phyloP scores from a whole-genome alignment of 2,329 filamentous ascomycete species.

The Colletotrichum orbiculare region DNA sequence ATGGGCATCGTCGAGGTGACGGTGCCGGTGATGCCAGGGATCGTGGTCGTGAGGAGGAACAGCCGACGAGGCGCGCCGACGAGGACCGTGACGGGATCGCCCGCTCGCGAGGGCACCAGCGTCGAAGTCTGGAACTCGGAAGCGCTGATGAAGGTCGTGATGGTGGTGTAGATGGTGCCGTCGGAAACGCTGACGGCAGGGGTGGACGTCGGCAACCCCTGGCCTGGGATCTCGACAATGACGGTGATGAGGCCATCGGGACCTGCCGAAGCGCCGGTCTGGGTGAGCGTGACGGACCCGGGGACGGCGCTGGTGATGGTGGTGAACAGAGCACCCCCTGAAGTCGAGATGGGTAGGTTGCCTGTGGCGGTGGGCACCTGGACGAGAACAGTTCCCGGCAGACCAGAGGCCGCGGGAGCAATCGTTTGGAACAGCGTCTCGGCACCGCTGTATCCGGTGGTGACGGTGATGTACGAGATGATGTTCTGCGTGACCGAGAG shows the following conservation, averaged over 20 bases:
- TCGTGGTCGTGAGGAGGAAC: not conserved
- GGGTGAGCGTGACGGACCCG: too few species aligned
- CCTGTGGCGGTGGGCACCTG: conserved; percentile 19
- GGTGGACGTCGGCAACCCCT: too few species aligned
- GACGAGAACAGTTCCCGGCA: conserved; percentile 23
- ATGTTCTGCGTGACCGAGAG: conserved; percentile 19
- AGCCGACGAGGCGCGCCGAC: conserved; percentile 4
- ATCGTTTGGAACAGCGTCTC: conserved; percentile 15
- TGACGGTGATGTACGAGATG: conserved; percentile 28
- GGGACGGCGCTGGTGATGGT: too few species aligned
- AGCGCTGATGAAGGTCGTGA: conserved; percentile 12
- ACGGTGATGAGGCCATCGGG: too few species aligned
- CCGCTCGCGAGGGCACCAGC: not conserved
- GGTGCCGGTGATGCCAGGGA: conserved; percentile 1
- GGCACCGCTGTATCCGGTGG: conserved; percentile 18
- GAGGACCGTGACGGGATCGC: conserved; percentile 10
- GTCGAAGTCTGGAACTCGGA: conserved; percentile 6
- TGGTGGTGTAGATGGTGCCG: too few species aligned
- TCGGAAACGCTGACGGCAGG: too few species aligned
- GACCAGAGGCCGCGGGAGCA: conserved; percentile 24
- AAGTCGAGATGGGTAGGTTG: too few species aligned
- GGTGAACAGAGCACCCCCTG: too few species aligned
- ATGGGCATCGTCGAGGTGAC: conserved; percentile 18
- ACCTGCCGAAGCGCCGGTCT: too few species aligned
- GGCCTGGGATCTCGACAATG: too few species aligned